These are phyloP conservation scores for Ciborinia camelliae DNA, from an alignment of 2,329 filamentous ascomycete species.

Conservation along the genomic window DNA sequence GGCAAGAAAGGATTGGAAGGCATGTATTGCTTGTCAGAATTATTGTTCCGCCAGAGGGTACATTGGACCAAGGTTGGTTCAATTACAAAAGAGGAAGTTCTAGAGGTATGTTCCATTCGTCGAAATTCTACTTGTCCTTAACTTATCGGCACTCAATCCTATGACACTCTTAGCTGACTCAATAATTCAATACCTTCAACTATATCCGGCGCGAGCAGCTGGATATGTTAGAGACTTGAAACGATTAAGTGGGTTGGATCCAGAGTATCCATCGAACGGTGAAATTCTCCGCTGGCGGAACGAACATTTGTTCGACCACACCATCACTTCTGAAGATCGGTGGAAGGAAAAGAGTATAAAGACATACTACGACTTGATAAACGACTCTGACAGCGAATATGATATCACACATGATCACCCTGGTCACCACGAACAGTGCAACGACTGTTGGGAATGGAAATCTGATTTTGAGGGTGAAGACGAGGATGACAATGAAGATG, in stretches of 20 bases:
- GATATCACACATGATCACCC: neutral
- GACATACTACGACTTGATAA: neutral
- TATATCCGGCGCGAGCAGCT: neutral
- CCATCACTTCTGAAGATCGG: neutral
- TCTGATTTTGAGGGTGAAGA: neutral
- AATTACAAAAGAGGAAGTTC: neutral
- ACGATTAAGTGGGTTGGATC: neutral
- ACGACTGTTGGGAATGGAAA: neutral
- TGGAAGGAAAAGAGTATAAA: neutral
- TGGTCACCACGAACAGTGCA: neutral
- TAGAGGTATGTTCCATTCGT: neutral
- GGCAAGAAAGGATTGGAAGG: neutral
- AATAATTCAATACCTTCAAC: neutral
- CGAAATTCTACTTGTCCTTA: no score
- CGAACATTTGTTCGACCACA: neutral
- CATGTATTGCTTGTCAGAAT: neutral
- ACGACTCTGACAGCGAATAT: neutral
- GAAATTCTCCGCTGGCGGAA: neutral
- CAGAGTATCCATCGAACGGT: neutral
- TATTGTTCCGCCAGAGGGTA: neutral
- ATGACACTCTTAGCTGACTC: neutral
- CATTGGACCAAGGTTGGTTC: neutral
- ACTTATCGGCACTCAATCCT: neutral
- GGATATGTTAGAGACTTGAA: neutral
- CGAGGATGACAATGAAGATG: neutral